Evolutionary conservation across 2,329 filamentous ascomycete genomes (phyloP), one percentile per base, ranked within the genome.

Genomic region (Peltaster fructicola): DNA sequence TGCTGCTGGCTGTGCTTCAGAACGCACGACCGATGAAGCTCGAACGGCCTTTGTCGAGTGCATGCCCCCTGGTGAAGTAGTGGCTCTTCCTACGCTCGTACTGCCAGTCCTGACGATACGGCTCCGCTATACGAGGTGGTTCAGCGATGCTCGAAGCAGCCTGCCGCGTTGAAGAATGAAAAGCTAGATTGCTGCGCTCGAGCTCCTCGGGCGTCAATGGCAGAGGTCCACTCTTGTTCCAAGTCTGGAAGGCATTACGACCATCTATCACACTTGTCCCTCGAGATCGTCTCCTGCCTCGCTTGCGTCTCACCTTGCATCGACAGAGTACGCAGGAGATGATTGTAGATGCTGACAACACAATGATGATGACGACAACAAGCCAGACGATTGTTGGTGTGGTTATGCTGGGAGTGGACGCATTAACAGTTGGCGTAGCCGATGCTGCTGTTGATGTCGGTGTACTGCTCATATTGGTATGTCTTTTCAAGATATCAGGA

Each of bases 301-400:
- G n/a, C 13, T 32, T 31, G 24, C 25, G 16, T n/a, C 20, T 31
- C 7, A 15, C 15, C 6, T 23, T 23, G 17, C 23, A 29, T n/a
- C 17, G 17, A 17, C 31, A 31, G n/a, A 33, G 19, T 4, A 35
- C 20, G 11, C 15, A 26, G 4, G 29, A 15, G 8, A 26, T 13
- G 5, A 31, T 18, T 12, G 27, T 19, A 18, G 33, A 27, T 3
- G 22, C 25, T 14, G 24, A n/a, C 9, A 21, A n/a, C n/a, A 29
- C 20, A 2, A 35, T 27, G 20, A 24, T 22, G 7, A 24, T 17
- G 5, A 29, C 10, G 8, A 31, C 26, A 7, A 27, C 23, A 14
- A 35, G 22, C 28, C 31, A 31, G 20, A 30, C 29, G 8, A 33
- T 33, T 7, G 33, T 27, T 14, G 5, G 5, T 11, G 17, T 24